These are phyloP conservation scores for Chaetomium fimeti DNA, from an alignment of 495 filamentous ascomycete genomes.

Conservation along the genomic window DNA sequence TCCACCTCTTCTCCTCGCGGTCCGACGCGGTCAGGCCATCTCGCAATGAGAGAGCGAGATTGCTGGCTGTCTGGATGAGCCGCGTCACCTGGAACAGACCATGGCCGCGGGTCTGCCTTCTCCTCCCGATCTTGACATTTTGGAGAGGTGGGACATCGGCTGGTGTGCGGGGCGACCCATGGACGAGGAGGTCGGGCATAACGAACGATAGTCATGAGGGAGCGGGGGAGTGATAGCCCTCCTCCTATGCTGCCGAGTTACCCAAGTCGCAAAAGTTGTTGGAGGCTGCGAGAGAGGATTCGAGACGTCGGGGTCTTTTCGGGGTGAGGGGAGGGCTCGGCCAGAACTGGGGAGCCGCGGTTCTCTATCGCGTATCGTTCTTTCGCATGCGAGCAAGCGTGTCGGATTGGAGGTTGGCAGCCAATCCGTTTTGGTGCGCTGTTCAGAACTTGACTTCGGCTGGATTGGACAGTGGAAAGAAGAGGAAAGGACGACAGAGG, in stretches of 20 bases:
- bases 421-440: too few relatives aligned
- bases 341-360: too few relatives aligned
- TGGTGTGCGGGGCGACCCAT: constrained; percentile 22
- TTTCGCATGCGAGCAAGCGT: too few relatives aligned
- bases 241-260: background rate
- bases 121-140: constrained; percentile 20
- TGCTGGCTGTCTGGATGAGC: constrained; percentile 39
- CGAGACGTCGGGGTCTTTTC: too few relatives aligned
- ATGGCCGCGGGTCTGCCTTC: constrained; percentile 7
- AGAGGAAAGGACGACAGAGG: background rate
- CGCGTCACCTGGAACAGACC: constrained; percentile 23
- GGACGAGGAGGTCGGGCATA: constrained; percentile 33
- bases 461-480: background rate
- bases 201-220: constrained; percentile 3
- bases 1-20: constrained; percentile 47
- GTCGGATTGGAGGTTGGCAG: too few relatives aligned
- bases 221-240: background rate
- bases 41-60: constrained; percentile 49
- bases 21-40: constrained; percentile 59
- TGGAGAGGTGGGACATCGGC: constrained; percentile 8
- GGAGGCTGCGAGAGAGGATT: too few relatives aligned
- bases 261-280: background rate
- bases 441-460: background rate
- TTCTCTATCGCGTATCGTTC: too few relatives aligned
- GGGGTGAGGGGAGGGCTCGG: too few relatives aligned